Evolutionary conservation across 2,329 filamentous ascomycete species (phyloP).

Genomic region (Scorias spongiosa): DNA sequence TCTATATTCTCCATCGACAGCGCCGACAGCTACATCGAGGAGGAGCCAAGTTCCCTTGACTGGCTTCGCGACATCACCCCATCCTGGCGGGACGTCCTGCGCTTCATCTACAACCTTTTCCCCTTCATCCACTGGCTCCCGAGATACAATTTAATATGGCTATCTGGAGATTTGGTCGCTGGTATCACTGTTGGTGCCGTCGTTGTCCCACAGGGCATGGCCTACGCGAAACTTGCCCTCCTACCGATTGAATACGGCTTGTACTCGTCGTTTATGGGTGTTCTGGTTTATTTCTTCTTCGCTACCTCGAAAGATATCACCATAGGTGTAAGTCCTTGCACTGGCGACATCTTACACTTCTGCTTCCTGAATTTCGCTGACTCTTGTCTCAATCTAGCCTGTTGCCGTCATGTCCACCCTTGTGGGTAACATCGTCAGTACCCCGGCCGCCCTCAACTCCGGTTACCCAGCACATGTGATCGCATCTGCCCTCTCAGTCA

Average conservation of each 20-base stretch:
- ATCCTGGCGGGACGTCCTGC: slow-evolving; percentile 32
- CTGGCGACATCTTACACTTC: not conserved
- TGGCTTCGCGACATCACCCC: slow-evolving; percentile 55
- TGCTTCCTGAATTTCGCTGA: slow-evolving; percentile 1
- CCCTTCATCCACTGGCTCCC: slow-evolving; percentile 82
- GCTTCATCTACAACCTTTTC: slow-evolving; percentile 60
- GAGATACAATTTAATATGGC: slow-evolving; percentile 80
- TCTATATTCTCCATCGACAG: slow-evolving; percentile 62
- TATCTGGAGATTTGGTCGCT: slow-evolving; percentile 76
- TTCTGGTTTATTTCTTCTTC: slow-evolving; percentile 92
- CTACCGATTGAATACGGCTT: slow-evolving; percentile 73
- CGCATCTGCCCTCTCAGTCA: slow-evolving; percentile 62
- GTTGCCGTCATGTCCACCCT: slow-evolving; percentile 93
- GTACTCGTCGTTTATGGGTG: slow-evolving; percentile 93
- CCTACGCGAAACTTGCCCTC: slow-evolving; percentile 72
- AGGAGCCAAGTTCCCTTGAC: slow-evolving; percentile 59
- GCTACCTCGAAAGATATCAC: slow-evolving; percentile 98
- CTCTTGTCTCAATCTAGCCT: slow-evolving; percentile 39
- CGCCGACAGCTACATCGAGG: slow-evolving; percentile 66
- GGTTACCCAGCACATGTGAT: slow-evolving; percentile 32
- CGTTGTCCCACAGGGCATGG: slow-evolving; percentile 94
- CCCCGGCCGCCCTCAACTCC: slow-evolving; percentile 32
- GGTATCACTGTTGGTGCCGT: slow-evolving; percentile 66
- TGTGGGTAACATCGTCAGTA: slow-evolving; percentile 61
- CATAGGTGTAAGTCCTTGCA: slow-evolving; percentile 54